Conservation (phyloP, 345 rosid species). For the Aethionema arabicum region DNA sequence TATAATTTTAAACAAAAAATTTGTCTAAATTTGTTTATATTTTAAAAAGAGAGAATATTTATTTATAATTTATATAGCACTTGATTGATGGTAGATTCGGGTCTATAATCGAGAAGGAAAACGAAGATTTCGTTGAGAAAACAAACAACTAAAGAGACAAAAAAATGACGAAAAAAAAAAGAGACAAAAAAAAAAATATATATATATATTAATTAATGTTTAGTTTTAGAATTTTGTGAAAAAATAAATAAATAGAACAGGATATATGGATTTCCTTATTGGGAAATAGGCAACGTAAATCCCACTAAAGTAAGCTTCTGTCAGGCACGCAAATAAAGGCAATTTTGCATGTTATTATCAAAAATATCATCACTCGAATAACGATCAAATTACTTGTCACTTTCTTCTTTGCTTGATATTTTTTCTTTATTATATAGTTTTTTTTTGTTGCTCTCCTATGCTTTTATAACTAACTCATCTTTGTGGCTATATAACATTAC, state of each 20-base stretch:
- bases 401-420: slow-evolving; percentile 13
- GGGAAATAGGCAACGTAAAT: slow-evolving; percentile 29
- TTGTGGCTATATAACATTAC: too few species aligned
- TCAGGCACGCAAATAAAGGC: slow-evolving; percentile 28
- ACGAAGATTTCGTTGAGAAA: slow-evolving; percentile 11
- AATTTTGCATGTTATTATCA: slow-evolving; percentile 17
- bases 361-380: slow-evolving; percentile 22
- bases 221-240: too few species aligned
- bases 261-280: slow-evolving; percentile 5
- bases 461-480: not conserved
- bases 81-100: slow-evolving; percentile 2
- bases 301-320: slow-evolving; percentile 23
- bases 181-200: too few species aligned
- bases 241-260: not conserved
- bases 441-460: not conserved
- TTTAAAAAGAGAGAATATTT: too few species aligned
- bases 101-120: not conserved
- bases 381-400: slow-evolving; percentile 6
- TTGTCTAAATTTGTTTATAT: too few species aligned
- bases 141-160: slow-evolving; percentile 21
- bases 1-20: too few species aligned
- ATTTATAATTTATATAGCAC: not conserved
- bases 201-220: too few species aligned
- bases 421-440: not conserved
- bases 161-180: too few species aligned